Evolutionary conservation across 1,139 yeast genomes (phyloP), one percentile per base, ranked within the genome.

Genomic region (Candida sp.): DNA sequence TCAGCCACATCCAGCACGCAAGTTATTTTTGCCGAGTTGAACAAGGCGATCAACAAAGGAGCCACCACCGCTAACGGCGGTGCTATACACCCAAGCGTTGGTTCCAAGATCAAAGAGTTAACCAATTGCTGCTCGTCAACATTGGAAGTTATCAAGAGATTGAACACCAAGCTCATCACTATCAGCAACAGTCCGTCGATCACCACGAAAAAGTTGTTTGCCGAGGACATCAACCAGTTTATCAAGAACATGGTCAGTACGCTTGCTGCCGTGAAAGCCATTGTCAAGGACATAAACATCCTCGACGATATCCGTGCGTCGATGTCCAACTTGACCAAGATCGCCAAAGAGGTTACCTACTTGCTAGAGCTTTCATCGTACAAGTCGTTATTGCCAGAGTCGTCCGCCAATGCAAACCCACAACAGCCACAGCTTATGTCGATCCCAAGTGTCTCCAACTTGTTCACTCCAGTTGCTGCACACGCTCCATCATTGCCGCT

Each of bases 311-410:
- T 90, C 3, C 76, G 97, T 54, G 84, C 90, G 5, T 86, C 90
- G 6, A 80, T 93, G 72, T 90, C 97, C 0, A 83, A 85, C 33
- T 73, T 93, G 52, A 92, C 98, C 0, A 86, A 91, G 56, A 88
- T 93, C 4, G 90, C 97, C 2, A 93, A 93, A 63, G 98, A 93
- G 61, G 90, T 93, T 9, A 92, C 98, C 0, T 85, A 90, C 11
- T 76, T 90, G 58, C 70, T 92, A 44, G 97, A 92, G 63, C 72
- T 73, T 5, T 75, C 80, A 0, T 72, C 80, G 1, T 77, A 75
- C 54, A 74, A 72, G 53, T 56, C 74, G 4, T 70, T 76, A 63
- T 60, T 77, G 1, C 58, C 61, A 34, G 71, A 67, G 4, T 47
- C 49, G 7, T 32, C 64, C 8, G 45, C 49, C 6, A 34, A 33